Evolutionary conservation across 257 asterid genomes (phyloP).

Genomic region (Penstemon newberryi): DNA sequence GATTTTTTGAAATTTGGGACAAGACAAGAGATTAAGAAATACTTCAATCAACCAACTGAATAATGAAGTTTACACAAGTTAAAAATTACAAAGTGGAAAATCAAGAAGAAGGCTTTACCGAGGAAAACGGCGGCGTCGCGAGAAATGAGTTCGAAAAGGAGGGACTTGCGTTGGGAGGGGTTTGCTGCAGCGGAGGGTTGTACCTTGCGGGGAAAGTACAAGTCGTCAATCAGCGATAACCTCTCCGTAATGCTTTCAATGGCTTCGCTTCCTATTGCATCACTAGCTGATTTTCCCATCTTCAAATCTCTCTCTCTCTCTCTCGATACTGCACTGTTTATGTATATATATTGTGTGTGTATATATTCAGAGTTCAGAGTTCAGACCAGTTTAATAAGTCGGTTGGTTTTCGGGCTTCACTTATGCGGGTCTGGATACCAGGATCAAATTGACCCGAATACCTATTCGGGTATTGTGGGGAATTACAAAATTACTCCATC

Average conservation of each 20-base stretch:
- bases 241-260: constrained; percentile 60
- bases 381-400: too few relatives aligned
- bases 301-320: neutral
- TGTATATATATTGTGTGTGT: too few relatives aligned
- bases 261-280: constrained; percentile 46
- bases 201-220: constrained; percentile 86
- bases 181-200: constrained; percentile 63
- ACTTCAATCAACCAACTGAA: neutral
- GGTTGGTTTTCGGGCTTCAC: too few relatives aligned
- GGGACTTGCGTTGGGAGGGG: constrained; percentile 64
- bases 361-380: too few relatives aligned
- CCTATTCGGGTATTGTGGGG: too few relatives aligned
- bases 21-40: neutral
- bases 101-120: constrained; percentile 38
- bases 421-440: too few relatives aligned
- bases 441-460: too few relatives aligned
- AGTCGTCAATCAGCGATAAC: constrained; percentile 67
- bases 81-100: neutral
- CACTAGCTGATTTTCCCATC: constrained; percentile 36
- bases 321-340: neutral
- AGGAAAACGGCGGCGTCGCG: constrained; percentile 83
- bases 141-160: constrained; percentile 74
- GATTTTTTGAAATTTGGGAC: too few relatives aligned
- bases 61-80: neutral
- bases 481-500: too few relatives aligned